A percentile compares a stretch with the other conserved stretches of the same genome.
phyloP scores from a whole-genome alignment of 2,329 filamentous ascomycete species.

The Clonostachys byssicola region DNA sequence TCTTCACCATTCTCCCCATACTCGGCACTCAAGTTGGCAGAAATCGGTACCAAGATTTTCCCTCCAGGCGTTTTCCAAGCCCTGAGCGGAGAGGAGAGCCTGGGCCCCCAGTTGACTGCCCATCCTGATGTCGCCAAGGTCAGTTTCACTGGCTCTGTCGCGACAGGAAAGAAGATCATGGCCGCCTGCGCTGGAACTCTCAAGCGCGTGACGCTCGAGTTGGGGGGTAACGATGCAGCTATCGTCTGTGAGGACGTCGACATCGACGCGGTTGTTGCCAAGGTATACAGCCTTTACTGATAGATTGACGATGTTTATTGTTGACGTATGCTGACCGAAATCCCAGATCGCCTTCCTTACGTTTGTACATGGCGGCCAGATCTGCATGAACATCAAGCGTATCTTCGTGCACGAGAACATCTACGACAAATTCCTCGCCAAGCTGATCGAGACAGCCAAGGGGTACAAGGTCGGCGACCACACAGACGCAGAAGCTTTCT shows the following conservation, averaged over 20 bases:
- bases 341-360: constrained; percentile 11
- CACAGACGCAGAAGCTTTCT: constrained; percentile 15
- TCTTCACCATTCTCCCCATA: constrained; percentile 56
- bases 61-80: constrained; percentile 60
- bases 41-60: constrained; percentile 52
- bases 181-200: constrained; percentile 49
- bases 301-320: too few relatives aligned
- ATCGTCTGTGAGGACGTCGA: constrained; percentile 37
- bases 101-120: constrained; percentile 54
- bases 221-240: constrained; percentile 15
- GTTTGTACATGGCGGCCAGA: constrained; percentile 2
- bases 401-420: constrained; percentile 55
- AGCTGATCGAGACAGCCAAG: constrained; percentile 13
- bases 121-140: constrained; percentile 60
- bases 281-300: background rate
- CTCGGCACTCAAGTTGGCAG: constrained; percentile 52
- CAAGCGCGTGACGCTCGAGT: constrained; percentile 57
- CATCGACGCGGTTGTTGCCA: background rate
- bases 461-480: background rate
- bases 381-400: constrained; percentile 30
- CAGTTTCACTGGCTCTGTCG: constrained; percentile 58
- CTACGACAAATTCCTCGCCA: constrained; percentile 45
- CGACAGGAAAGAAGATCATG: constrained; percentile 59
- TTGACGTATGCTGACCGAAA: too few relatives aligned
- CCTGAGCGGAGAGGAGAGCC: constrained; percentile 53